phyloP scores from a whole-genome alignment of 345 rosid species.

The Raphanus raphanistrum region DNA sequence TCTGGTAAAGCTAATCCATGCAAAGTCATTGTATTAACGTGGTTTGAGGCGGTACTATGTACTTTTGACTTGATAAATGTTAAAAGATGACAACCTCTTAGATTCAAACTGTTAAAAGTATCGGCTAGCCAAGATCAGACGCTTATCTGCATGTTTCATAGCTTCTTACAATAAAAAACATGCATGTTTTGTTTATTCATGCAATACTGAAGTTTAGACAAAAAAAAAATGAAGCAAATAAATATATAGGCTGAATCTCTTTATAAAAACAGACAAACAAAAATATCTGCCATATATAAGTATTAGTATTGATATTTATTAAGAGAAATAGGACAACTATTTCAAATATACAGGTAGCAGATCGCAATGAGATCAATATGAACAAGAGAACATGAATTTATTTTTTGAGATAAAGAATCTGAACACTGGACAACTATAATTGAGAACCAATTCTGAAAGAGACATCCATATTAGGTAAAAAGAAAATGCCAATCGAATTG shows the following conservation, averaged over 20 bases:
- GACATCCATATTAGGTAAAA: constrained; percentile 26
- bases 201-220: not conserved
- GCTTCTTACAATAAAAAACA: not conserved
- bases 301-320: not conserved
- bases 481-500: constrained; percentile 28
- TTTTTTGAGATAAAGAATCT: constrained; percentile 4
- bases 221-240: not conserved
- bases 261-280: not conserved
- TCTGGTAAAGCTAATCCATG: not conserved
- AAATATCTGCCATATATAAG: not conserved
- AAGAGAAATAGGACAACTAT: not conserved
- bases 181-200: not conserved
- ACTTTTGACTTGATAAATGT: not conserved
- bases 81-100: not conserved
- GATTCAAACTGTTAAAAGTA: not conserved
- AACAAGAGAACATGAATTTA: not conserved
- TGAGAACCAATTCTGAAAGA: constrained; percentile 26
- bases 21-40: not conserved
- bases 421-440: constrained; percentile 15
- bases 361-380: constrained; percentile 2
- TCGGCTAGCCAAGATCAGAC: not conserved
- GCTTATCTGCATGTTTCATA: not conserved
- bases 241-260: not conserved
- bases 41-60: not conserved
- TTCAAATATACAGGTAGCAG: not conserved